Conservation (phyloP, 2,329 filamentous ascomycete species). For the Pseudodiploospora longispora region DNA sequence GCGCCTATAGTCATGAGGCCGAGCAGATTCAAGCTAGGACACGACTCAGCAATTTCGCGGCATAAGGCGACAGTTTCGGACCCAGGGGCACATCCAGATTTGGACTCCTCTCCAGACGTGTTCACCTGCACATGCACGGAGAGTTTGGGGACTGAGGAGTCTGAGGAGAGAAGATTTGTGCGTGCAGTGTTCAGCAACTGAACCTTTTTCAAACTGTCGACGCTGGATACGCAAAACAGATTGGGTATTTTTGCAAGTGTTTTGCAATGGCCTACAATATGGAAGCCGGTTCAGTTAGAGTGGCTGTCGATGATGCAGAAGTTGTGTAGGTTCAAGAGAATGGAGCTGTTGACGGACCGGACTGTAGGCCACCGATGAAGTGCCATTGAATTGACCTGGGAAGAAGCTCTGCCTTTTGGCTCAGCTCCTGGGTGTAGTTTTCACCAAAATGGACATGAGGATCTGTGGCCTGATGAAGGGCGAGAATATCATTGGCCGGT, state of each 20-base stretch:
- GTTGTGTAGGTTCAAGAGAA: neutral
- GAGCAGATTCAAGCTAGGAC: constrained; percentile 64
- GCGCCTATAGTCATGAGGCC: constrained; percentile 97
- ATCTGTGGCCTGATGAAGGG: constrained; percentile 58
- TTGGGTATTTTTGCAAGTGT: constrained; percentile 79
- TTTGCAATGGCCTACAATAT: constrained; percentile 72
- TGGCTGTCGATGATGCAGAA: neutral
- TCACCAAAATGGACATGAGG: constrained; percentile 81
- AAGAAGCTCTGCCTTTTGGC: constrained; percentile 74
- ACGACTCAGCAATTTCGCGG: constrained; percentile 59
- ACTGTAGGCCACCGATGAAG: constrained; percentile 91
- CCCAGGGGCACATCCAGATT: constrained; percentile 71
- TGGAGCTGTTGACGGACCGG: constrained; percentile 33
- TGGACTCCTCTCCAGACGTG: constrained; percentile 79
- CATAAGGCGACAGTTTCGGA: constrained; percentile 57
- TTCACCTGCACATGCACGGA: constrained; percentile 89
- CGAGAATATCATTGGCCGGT: constrained; percentile 81
- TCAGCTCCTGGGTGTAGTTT: constrained; percentile 89
- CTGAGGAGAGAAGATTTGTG: constrained; percentile 41
- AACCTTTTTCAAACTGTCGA: constrained; percentile 85
- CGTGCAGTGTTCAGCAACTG: constrained; percentile 71
- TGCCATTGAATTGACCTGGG: constrained; percentile 80
- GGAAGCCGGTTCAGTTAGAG: neutral
- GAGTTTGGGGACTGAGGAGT: constrained; percentile 39
- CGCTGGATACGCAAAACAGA: constrained; percentile 83